A percentile compares a stretch with the other conserved stretches of the same genome.
These are phyloP conservation scores for Tubosaeta sp. DNA, from an alignment of 768 basidiomycete genomes.

Conservation along the genomic window DNA sequence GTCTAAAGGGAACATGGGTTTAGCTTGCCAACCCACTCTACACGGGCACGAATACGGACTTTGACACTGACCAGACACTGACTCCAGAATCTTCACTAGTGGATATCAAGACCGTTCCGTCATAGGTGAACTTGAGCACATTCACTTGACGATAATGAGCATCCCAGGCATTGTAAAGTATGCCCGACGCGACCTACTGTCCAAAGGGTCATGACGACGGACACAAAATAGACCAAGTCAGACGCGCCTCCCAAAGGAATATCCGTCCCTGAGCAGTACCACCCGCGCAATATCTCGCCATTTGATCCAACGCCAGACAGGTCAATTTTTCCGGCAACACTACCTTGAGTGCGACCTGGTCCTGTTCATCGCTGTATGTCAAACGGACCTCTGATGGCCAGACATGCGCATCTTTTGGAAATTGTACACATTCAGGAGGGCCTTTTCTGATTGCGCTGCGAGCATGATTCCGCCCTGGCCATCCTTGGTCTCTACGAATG, in stretches of 20 bases:
- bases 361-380: constrained; percentile 42
- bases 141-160: constrained; percentile 92
- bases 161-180: constrained; percentile 87
- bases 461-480: constrained; percentile 82
- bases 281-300: constrained; percentile 77
- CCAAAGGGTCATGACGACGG: constrained; percentile 15
- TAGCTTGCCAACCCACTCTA: constrained; percentile 10
- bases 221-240: neutral
- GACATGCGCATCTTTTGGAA: constrained; percentile 76
- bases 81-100: constrained; percentile 90
- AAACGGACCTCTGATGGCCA: neutral
- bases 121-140: constrained; percentile 76
- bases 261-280: constrained; percentile 87
- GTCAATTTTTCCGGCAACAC: constrained; percentile 87
- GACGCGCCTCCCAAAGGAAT: constrained; percentile 92
- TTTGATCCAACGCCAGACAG: constrained; percentile 70
- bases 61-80: constrained; percentile 84
- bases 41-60: constrained; percentile 46
- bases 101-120: constrained; percentile 75
- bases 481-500: constrained; percentile 59
- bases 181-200: constrained; percentile 83
- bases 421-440: constrained; percentile 83
- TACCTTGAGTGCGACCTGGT: constrained; percentile 83
- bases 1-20: constrained; percentile 38
- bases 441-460: constrained; percentile 83